These are phyloP conservation scores for Hypocrella siamensis DNA, from an alignment of 2,329 filamentous ascomycete genomes.

Conservation along the genomic window DNA sequence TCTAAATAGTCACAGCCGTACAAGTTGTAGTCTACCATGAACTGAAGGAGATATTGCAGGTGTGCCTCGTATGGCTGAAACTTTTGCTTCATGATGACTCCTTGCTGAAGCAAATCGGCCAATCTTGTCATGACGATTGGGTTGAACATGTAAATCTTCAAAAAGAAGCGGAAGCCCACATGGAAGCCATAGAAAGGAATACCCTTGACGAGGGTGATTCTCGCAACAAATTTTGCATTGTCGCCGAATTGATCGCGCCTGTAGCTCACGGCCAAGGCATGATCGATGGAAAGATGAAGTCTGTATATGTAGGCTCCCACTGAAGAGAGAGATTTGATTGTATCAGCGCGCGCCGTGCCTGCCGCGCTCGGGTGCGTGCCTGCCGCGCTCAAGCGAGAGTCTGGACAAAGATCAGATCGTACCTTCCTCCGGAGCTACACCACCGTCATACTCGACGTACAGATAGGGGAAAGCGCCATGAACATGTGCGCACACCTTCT, in stretches of 20 bases:
- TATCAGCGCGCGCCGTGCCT: not conserved
- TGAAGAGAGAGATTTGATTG: constrained; percentile 15
- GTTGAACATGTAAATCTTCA: constrained; percentile 91
- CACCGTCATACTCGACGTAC: constrained; percentile 74
- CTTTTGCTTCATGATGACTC: constrained; percentile 65
- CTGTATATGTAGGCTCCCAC: constrained; percentile 63
- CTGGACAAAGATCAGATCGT: constrained; percentile 11
- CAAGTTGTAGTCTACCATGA: constrained; percentile 97
- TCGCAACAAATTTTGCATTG: constrained; percentile 60
- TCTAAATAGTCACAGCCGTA: constrained; percentile 87
- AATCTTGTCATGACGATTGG: constrained; percentile 76
- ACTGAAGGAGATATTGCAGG: constrained; percentile 81
- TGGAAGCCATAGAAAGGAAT: constrained; percentile 93
- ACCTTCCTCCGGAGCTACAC: constrained; percentile 53
- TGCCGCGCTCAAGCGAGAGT: too few relatives aligned
- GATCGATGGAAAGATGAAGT: constrained; percentile 77
- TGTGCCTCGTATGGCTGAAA: constrained; percentile 94
- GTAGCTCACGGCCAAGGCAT: constrained; percentile 75
- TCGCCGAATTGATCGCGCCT: constrained; percentile 57
- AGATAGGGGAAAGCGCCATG: constrained; percentile 93
- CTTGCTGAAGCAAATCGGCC: constrained; percentile 74
- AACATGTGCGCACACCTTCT: constrained; percentile 91
- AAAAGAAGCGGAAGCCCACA: constrained; percentile 78
- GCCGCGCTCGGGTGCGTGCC: too few relatives aligned
- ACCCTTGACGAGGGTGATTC: constrained; percentile 84